Base-by-base conservation (phyloP, 768 basidiomycete species). In the Hypsizygus marmoreus region DNA sequence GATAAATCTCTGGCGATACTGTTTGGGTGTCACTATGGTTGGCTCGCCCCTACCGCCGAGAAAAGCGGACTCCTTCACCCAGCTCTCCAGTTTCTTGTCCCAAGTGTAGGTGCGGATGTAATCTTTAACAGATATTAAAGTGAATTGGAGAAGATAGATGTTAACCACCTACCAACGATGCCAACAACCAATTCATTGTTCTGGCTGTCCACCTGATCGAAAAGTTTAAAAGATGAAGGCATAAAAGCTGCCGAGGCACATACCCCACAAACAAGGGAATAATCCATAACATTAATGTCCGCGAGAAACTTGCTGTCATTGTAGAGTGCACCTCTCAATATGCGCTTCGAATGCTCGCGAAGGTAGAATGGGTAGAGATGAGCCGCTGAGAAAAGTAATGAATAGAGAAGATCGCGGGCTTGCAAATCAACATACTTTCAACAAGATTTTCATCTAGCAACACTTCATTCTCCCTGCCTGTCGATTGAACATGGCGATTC, bases 11-110 rank as follows among this genome's bases (percentile, higher is more conserved):
- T 91, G 87, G 56, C 90, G 77, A 71, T 98, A 98, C 65, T 95
- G 91, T 61, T 86, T 93, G 2, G 95, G 95, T 3, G 94, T 95
- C 19, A 97, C 90, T 57, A 99, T 95, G 0, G 95, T 98, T 0
- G 97, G 95, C 53, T 95, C 95, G 8, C 92, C 93, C 57, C 83
- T 84, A 33, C 80, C 88, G 35, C 91, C 94, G 17, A 98, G 72
- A 67, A 95, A 93, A 0, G 90, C 79, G 2, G 91, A 86, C 56
- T 98, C 97, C 61, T 98, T 99, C 33, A 97, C 92, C 94, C 92
- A 97, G 49, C 87, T 97, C 69, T 98, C 97, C 13, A 99, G 72
- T 56, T 93, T 94, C 73, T 99, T 99, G 72, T 99, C 97, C 93
- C 93, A 97, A 0, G 92, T 95, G 60, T 95, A 95, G 3, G 93